Percentiles rank a stretch among this genome's conserved stretches.
Evolutionary conservation across 2,329 filamentous ascomycete genomes (phyloP).

Genomic region (Verticillium klebahnii): DNA sequence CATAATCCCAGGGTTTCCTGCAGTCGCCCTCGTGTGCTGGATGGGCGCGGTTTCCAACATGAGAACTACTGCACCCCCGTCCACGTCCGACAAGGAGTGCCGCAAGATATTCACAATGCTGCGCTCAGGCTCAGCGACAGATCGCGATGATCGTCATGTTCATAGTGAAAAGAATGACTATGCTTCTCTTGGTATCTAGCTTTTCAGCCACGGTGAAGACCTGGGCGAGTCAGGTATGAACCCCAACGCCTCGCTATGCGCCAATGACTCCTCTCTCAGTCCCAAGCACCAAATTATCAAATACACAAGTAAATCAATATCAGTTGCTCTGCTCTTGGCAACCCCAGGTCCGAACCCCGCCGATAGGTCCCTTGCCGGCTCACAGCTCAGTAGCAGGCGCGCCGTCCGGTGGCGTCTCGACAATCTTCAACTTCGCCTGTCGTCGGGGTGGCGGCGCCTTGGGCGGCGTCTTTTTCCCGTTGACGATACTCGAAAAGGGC

Average conservation of each 20-base stretch:
- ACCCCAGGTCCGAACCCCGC: background rate
- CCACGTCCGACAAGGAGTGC: background rate
- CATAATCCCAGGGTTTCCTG: no score
- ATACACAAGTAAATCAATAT: background rate
- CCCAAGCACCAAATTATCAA: background rate
- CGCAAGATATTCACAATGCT: background rate
- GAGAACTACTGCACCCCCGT: background rate
- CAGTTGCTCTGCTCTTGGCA: background rate
- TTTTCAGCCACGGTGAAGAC: background rate
- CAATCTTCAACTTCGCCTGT: conserved; percentile 29
- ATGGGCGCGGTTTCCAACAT: no score
- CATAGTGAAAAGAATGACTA: background rate
- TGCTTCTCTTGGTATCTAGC: background rate
- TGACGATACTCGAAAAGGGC: conserved; percentile 30
- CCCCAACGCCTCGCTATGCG: conserved; percentile 1
- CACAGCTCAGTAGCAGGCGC: background rate
- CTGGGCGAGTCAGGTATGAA: background rate
- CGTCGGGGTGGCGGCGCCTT: conserved; percentile 43
- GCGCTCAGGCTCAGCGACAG: no score
- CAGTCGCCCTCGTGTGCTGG: no score
- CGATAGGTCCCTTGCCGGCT: background rate
- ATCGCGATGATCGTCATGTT: background rate
- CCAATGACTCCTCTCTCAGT: background rate
- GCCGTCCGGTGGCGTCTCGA: background rate
- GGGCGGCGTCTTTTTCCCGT: conserved; percentile 37